Base-by-base conservation (phyloP, 116 monocot species). In the Phalaenopsis hybrid region DNA sequence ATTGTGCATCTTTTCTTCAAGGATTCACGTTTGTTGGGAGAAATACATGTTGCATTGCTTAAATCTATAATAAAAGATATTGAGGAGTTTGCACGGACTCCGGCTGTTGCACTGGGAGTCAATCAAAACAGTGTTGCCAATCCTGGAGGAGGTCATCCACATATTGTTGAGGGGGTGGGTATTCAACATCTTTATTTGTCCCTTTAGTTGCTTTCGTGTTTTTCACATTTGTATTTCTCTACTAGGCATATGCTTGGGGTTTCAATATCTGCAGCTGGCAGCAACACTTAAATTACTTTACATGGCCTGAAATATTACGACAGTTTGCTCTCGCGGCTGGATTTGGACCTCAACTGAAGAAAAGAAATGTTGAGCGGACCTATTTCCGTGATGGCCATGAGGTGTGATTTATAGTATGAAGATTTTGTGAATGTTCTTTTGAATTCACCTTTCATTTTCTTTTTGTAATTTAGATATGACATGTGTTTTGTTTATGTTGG, bases 181-280 rank as follows among this genome's bases (percentile, higher is more conserved):
- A 61, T 69, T 79, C 18, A 34, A 51, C 31, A 61, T 18, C 20
- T 45, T 8, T 11, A 34, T 58, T 37, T 1, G 23, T 13, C 2
- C 63, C 70, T 76, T 81, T 45, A 23, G 10, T 77, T 68, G 51
- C 49, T 73, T 72, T 23, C 21, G n/a, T 41, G 49, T 78, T 80
- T 73, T 65, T 82, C 28, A 44, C 37, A 41, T 43, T 6, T 80
- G 3, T 44, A 45, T 84, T 50, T 78, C 20, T 37, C 84, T 87
- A 41, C 81, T 86, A 98, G 97, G 97, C 97, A 74, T 91, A 94
- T 88, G 88, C 86, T 75, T 98, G 97, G 97, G 97, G 97, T 34
- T 94, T 98, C 79, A 90, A 91, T 82, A 98, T 98, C 81, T 78
- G 82, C 81, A 85, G 88, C 57, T 98, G 97, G 97, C 92, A 94